These are phyloP conservation scores for Trichoderma semiorbis DNA, from an alignment of 2,329 filamentous ascomycete species.

Conservation along the genomic window DNA sequence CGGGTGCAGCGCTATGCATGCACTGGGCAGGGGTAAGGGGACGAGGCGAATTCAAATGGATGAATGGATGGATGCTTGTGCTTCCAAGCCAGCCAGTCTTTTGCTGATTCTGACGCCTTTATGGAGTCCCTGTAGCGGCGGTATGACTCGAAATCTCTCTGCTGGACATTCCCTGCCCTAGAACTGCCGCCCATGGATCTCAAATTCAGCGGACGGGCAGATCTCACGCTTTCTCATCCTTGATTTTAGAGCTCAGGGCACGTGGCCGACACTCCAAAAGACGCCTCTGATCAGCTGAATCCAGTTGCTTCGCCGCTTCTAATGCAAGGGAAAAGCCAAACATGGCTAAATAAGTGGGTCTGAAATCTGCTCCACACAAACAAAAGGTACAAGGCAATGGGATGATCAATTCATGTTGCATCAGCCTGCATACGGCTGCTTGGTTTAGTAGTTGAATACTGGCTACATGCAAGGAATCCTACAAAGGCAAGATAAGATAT, in stretches of 20 bases:
- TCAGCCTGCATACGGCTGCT: not conserved
- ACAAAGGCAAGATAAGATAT: not conserved
- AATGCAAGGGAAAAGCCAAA: constrained; percentile 16
- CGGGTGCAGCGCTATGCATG: constrained; percentile 10
- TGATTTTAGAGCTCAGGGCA: not conserved
- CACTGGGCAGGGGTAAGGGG: constrained; percentile 9
- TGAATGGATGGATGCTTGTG: not conserved
- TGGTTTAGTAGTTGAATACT: not conserved
- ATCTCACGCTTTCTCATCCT: not conserved
- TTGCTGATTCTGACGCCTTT: not conserved
- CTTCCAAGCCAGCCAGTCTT: not conserved
- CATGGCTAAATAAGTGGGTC: not conserved
- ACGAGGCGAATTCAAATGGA: not conserved
- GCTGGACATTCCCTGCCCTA: not conserved
- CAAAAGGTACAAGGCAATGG: not conserved
- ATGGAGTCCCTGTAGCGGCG: not conserved
- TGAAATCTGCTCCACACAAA: not conserved
- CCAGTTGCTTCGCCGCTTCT: not conserved
- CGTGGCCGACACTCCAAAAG: not conserved
- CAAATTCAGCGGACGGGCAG: not conserved
- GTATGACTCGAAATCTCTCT: not conserved
- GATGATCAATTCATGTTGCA: not conserved
- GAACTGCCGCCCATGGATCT: not conserved
- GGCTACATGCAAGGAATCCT: not conserved
- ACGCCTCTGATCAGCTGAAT: not conserved